These are phyloP conservation scores for carrot (Daucus carota) DNA, from an alignment of 129 eudicot genomes.

Conservation along the genomic window DH1_v3.0 NC_030387.2:35706001-35706500, in stretches of 20 bases:
- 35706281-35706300: not conserved
- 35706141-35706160: slow-evolving; percentile 73
- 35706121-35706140: slow-evolving; percentile 78
- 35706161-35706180: slow-evolving; percentile 82
- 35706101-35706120: slow-evolving; percentile 42
- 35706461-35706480: slow-evolving; percentile 75
- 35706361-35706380: slow-evolving; percentile 94
- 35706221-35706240: slow-evolving; percentile 37
- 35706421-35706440: slow-evolving; percentile 81
- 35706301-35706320: slow-evolving; percentile 66
- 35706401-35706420: slow-evolving; percentile 85
- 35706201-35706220: slow-evolving; percentile 92
- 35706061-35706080: not conserved
- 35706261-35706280: not conserved
- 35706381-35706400: slow-evolving; percentile 96
- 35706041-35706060: not conserved
- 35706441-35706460: slow-evolving; percentile 76
- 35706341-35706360: slow-evolving; percentile 52
- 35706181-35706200: slow-evolving; percentile 96
- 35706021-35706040: not conserved
- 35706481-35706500: slow-evolving; percentile 86
- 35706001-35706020: not conserved
- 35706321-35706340: slow-evolving; percentile 58
- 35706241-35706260: not conserved
- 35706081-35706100: slow-evolving; percentile 62